Evolutionary conservation across 352 stramenopile genomes (phyloP).

Genomic region (Globisporangium mamillatum): DNA sequence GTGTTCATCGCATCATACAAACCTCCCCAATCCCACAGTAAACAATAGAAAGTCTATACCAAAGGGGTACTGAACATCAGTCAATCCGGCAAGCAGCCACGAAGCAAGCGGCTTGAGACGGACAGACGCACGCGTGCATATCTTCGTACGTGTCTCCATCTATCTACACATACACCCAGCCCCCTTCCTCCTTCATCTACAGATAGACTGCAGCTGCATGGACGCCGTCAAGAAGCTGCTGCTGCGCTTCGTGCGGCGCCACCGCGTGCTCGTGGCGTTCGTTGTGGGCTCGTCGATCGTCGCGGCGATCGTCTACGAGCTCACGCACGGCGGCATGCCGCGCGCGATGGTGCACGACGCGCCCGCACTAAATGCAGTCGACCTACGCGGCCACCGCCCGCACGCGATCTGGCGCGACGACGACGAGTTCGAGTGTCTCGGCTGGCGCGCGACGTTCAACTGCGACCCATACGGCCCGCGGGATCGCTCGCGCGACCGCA

Average conservation of each 20-base stretch:
- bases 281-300: constrained; percentile 38
- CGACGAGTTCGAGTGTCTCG: constrained; percentile 71
- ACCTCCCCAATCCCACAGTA: background rate
- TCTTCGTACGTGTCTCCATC: too few relatives aligned
- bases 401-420: constrained; percentile 42
- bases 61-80: background rate
- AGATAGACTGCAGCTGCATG: constrained; percentile 9
- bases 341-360: constrained; percentile 34
- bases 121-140: too few relatives aligned
- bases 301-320: constrained; percentile 55
- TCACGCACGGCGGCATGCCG: constrained; percentile 46
- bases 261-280: constrained; percentile 38
- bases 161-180: too few relatives aligned
- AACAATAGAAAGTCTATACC: background rate
- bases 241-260: constrained; percentile 35
- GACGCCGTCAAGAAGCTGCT: constrained; percentile 24
- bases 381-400: constrained; percentile 33
- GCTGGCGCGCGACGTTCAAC: constrained; percentile 59
- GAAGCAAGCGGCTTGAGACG: too few relatives aligned
- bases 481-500: constrained; percentile 37
- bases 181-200: background rate
- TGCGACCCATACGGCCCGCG: constrained; percentile 61
- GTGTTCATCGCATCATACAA: too few relatives aligned
- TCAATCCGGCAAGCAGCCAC: too few relatives aligned
- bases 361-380: constrained; percentile 40